A percentile compares a stretch with the other conserved stretches of the same genome.
These are phyloP conservation scores for Blastocystis sp. DNA, from an alignment of 352 stramenopile species.

Conservation along the genomic window DNA sequence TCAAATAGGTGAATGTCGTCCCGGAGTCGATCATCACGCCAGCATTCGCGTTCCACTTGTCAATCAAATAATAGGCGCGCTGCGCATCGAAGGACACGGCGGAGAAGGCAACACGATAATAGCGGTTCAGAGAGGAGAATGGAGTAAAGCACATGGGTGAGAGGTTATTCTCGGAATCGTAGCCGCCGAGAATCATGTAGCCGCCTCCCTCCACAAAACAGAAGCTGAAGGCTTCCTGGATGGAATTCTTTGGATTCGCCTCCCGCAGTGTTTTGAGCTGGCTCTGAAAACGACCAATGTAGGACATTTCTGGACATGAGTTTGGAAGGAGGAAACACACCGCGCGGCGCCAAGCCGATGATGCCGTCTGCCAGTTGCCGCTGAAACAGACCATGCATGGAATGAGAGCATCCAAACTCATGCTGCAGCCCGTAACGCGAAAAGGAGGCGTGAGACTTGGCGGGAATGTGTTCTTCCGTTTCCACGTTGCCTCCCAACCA, in stretches of 20 bases:
- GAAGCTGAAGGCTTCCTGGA: slow-evolving; percentile 37
- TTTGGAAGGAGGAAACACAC: background rate
- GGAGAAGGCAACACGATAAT: slow-evolving; percentile 3
- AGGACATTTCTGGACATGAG: slow-evolving; percentile 36
- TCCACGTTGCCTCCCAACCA: slow-evolving; percentile 57
- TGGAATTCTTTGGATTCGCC: background rate
- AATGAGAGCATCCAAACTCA: slow-evolving; percentile 40
- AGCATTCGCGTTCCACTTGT: slow-evolving; percentile 12
- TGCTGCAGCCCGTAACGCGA: slow-evolving; percentile 26
- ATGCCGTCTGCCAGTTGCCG: slow-evolving; percentile 63
- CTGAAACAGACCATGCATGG: slow-evolving; percentile 38
- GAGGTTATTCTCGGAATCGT: background rate
- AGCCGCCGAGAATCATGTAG: slow-evolving; percentile 44
- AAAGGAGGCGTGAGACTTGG: background rate
- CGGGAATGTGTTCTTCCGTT: background rate
- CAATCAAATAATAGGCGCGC: background rate
- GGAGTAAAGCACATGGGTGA: slow-evolving; percentile 7
- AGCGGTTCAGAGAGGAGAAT: slow-evolving; percentile 29
- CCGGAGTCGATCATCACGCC: slow-evolving; percentile 64
- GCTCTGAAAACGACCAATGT: slow-evolving; percentile 29
- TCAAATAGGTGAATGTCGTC: slow-evolving; percentile 57
- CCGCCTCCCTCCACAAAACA: slow-evolving; percentile 35
- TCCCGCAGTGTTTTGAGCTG: background rate
- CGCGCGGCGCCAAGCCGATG: slow-evolving; percentile 52
- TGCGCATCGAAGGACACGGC: background rate